Percentiles rank a stretch among this genome's conserved stretches.
phyloP scores from a whole-genome alignment of 1,139 yeast species.

The Debaryomyces subglobosus region DNA sequence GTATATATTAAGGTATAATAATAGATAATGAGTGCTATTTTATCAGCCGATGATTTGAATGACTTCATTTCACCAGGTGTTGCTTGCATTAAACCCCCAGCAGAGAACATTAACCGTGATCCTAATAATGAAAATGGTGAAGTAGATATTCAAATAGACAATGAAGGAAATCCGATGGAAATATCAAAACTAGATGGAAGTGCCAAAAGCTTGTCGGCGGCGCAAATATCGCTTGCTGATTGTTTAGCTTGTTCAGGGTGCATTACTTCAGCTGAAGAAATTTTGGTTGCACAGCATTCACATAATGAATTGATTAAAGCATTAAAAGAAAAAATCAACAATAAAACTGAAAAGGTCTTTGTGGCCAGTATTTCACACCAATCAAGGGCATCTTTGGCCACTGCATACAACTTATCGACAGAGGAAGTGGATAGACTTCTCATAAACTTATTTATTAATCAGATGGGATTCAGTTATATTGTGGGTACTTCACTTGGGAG shows the following conservation, averaged over 20 bases:
- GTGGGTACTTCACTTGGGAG: conserved; percentile 89
- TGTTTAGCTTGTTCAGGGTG: conserved; percentile 98
- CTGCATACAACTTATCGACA: conserved; percentile 59
- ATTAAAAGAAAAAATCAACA: conserved; percentile 36
- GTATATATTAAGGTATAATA: background rate
- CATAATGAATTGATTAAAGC: conserved; percentile 75
- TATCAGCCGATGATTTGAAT: conserved; percentile 87
- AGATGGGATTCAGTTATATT: conserved; percentile 70
- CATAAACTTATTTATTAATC: conserved; percentile 56
- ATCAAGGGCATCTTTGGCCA: conserved; percentile 78
- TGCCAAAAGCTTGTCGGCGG: conserved; percentile 61
- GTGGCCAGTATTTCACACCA: conserved; percentile 88
- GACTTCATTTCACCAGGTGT: conserved; percentile 94
- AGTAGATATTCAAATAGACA: conserved; percentile 67
- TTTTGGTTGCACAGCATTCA: conserved; percentile 86
- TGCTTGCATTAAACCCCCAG: conserved; percentile 81
- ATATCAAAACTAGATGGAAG: conserved; percentile 62
- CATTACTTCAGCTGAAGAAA: conserved; percentile 94
- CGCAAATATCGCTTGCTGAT: conserved; percentile 87
- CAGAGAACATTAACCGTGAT: conserved; percentile 12
- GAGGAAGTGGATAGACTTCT: conserved; percentile 64
- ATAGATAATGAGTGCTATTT: conserved; percentile 72
- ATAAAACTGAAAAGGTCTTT: conserved; percentile 40
- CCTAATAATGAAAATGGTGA: conserved; percentile 31
- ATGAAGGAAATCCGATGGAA: conserved; percentile 70